Percentiles rank a stretch among this genome's conserved stretches.
phyloP scores from a whole-genome alignment of 805 yeast species.

The Suhomyces vadensis region DNA sequence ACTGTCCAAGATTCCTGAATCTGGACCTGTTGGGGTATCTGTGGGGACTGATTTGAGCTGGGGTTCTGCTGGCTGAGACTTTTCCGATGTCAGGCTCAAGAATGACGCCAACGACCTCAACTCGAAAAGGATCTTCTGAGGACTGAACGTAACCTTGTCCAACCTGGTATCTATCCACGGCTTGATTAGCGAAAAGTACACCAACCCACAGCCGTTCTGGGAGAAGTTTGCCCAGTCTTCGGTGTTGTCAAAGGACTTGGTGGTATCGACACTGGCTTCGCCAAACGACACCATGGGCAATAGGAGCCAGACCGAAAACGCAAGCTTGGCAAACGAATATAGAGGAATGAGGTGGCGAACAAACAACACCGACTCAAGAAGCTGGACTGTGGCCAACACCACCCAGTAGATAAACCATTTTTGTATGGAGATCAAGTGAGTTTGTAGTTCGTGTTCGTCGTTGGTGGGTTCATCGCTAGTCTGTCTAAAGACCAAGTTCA shows the following conservation, averaged over 20 bases:
- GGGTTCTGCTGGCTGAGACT: neutral
- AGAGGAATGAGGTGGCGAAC: constrained; percentile 57
- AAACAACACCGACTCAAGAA: constrained; percentile 44
- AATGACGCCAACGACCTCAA: constrained; percentile 1
- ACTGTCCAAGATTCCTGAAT: constrained; percentile 11
- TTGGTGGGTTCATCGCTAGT: constrained; percentile 9
- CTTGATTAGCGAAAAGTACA: constrained; percentile 27
- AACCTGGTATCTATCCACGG: constrained; percentile 28
- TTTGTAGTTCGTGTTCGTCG: constrained; percentile 17
- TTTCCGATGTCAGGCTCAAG: neutral
- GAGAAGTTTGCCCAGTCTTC: constrained; percentile 31
- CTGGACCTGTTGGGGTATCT: neutral
- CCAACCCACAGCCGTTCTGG: constrained; percentile 33
- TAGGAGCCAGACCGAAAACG: constrained; percentile 61
- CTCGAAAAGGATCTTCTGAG: neutral
- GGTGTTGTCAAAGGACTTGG: constrained; percentile 10
- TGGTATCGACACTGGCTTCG: neutral
- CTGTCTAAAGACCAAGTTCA: constrained; percentile 7
- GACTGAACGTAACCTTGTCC: constrained; percentile 1
- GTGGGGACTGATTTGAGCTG: neutral
- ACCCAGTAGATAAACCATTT: constrained; percentile 64
- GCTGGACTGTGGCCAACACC: constrained; percentile 46
- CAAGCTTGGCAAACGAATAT: constrained; percentile 48
- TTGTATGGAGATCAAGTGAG: constrained; percentile 30
- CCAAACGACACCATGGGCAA: constrained; percentile 37